phyloP scores from a whole-genome alignment of 2,329 filamentous ascomycete species.

The Scedosporium aurantiacum region DNA sequence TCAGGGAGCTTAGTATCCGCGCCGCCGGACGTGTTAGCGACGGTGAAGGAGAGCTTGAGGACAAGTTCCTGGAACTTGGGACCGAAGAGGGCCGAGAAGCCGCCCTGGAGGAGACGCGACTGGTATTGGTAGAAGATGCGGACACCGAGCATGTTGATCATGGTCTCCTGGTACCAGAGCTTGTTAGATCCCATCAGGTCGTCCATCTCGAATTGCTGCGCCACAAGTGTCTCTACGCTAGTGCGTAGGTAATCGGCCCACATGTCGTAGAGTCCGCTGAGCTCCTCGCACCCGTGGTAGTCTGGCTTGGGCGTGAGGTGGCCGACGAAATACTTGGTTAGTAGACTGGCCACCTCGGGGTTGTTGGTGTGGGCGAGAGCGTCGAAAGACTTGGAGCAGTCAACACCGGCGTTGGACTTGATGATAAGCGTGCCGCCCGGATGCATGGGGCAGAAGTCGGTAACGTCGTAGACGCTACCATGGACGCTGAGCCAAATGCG shows the following conservation, averaged over 20 bases:
- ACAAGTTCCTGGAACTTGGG: conserved; percentile 41
- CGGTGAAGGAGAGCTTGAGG: conserved; percentile 37
- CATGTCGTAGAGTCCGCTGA: conserved; percentile 34
- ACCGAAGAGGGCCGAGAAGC: conserved; percentile 39
- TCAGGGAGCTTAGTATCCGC: conserved; percentile 24
- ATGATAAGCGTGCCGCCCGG: conserved; percentile 42
- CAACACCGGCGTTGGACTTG: conserved; percentile 42
- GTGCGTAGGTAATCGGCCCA: conserved; percentile 38
- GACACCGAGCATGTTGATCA: conserved; percentile 38
- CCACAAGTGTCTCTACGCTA: conserved; percentile 38
- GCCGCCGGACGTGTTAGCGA: conserved; percentile 28
- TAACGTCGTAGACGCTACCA: conserved; percentile 41
- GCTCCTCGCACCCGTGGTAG: conserved; percentile 29
- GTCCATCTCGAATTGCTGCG: conserved; percentile 42
- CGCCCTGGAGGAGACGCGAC: conserved; percentile 36
- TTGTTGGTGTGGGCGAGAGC: conserved; percentile 44
- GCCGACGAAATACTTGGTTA: conserved; percentile 44
- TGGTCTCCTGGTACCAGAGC: conserved; percentile 33
- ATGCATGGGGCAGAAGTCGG: conserved; percentile 41
- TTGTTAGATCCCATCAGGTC: conserved; percentile 34
- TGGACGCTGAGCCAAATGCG: conserved; percentile 42
- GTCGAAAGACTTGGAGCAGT: conserved; percentile 41
- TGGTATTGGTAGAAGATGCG: conserved; percentile 42
- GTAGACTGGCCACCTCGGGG: conserved; percentile 38
- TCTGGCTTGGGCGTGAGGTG: conserved; percentile 39